Evolutionary conservation across 2,329 filamentous ascomycete genomes (phyloP).

Genomic region (Ophiognomonia clavigignenti-juglandacearum): DNA sequence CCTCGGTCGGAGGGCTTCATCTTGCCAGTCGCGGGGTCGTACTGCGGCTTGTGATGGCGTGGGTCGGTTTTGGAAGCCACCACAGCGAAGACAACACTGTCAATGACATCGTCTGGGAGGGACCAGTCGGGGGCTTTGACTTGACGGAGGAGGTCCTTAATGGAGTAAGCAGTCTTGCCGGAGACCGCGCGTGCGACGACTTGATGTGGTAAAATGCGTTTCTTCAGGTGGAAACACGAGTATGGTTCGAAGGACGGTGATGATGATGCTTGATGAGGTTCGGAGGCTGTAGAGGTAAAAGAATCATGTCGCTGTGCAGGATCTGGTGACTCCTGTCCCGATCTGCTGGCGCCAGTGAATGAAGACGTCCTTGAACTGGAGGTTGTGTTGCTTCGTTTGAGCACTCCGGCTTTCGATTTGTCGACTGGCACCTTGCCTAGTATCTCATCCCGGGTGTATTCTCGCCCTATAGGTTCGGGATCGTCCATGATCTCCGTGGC

Average conservation of each 20-base stretch:
- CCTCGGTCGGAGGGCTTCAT: constrained; percentile 54
- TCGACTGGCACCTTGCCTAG: constrained; percentile 29
- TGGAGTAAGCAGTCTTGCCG: constrained; percentile 69
- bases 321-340: constrained; percentile 7
- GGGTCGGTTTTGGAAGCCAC: constrained; percentile 86
- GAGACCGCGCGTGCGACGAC: constrained; percentile 73
- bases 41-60: constrained; percentile 48
- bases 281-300: constrained; percentile 32
- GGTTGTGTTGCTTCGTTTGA: constrained; percentile 40
- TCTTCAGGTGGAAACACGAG: constrained; percentile 78
- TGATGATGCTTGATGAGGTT: constrained; percentile 22
- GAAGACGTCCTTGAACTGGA: constrained; percentile 26
- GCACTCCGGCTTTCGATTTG: constrained; percentile 20
- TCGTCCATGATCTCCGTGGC: constrained; percentile 50
- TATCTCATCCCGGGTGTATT: constrained; percentile 62
- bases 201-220: constrained; percentile 75
- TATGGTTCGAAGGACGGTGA: constrained; percentile 75
- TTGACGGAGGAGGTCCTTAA: constrained; percentile 75
- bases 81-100: constrained; percentile 85
- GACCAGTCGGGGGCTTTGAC: constrained; percentile 82
- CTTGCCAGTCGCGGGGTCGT: constrained; percentile 38
- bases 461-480: constrained; percentile 31
- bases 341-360: constrained; percentile 14
- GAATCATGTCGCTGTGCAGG: constrained; percentile 17
- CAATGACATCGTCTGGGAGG: constrained; percentile 75